Percentiles rank a stretch among this genome's conserved stretches.
Conservation (phyloP, 192 early-diverging fungal genomes). For the Entomortierella parvispora region DNA sequence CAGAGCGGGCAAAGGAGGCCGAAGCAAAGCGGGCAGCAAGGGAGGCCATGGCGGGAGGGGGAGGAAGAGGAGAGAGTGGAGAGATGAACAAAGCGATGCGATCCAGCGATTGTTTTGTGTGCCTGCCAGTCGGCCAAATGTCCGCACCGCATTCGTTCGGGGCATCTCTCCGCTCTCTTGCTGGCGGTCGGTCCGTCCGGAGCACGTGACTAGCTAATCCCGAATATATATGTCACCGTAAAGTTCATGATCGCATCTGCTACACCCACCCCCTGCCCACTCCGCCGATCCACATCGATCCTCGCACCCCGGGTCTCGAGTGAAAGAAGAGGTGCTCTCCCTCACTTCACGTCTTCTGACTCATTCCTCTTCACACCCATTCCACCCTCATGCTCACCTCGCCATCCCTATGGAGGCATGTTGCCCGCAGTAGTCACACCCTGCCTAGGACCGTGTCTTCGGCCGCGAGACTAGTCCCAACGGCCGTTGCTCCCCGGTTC, state of each 20-base stretch:
- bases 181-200: not conserved
- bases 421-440: not conserved
- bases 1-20: constrained; percentile 37
- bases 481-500: not conserved
- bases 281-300: no score
- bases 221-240: constrained; percentile 4
- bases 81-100: constrained; percentile 5
- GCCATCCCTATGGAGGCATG: constrained; percentile 19
- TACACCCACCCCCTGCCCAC: no score
- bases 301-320: no score
- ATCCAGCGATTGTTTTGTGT: not conserved
- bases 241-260: not conserved
- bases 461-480: not conserved
- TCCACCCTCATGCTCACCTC: constrained; percentile 9
- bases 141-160: not conserved
- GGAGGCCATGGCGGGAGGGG: constrained; percentile 29
- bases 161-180: not conserved
- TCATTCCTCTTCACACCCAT: not conserved
- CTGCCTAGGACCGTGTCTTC: not conserved
- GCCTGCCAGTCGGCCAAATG: not conserved
- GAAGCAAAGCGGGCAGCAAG: constrained; percentile 46
- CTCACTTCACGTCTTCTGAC: not conserved
- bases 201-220: not conserved
- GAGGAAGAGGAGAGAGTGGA: constrained; percentile 8
- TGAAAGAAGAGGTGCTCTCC: no score